A percentile compares a stretch with the other conserved stretches of the same genome.
Evolutionary conservation across 768 basidiomycete species (phyloP).

Genomic region (Piloderma croceum): DNA sequence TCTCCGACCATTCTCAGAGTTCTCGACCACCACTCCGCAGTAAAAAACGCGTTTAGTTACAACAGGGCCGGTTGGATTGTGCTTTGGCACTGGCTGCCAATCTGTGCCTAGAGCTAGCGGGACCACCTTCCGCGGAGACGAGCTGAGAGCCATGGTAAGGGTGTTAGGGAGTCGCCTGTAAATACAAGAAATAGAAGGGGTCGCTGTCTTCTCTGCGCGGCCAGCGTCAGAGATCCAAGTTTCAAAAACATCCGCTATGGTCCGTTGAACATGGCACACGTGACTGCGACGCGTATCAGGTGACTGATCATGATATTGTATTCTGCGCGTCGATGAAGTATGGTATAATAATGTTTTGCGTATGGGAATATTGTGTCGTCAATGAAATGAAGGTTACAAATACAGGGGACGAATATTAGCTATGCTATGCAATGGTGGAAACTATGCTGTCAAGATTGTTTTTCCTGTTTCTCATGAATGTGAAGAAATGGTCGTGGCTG

Average conservation of each 20-base stretch:
- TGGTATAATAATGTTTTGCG: constrained; percentile 1
- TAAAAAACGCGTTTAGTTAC: constrained; percentile 81
- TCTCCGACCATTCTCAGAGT: constrained; percentile 62
- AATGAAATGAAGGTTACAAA: too few species aligned
- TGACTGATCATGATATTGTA: constrained; percentile 1
- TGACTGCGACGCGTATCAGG: neutral
- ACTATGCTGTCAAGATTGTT: too few species aligned
- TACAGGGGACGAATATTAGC: too few species aligned
- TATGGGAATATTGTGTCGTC: too few species aligned
- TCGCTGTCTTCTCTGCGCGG: neutral
- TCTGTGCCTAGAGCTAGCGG: constrained; percentile 71
- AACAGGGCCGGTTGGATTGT: constrained; percentile 32
- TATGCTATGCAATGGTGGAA: too few species aligned
- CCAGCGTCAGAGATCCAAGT: neutral
- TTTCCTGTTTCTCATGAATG: too few species aligned
- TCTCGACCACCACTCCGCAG: constrained; percentile 87
- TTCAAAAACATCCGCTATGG: neutral
- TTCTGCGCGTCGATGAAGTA: constrained; percentile 7
- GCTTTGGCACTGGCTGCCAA: constrained; percentile 34
- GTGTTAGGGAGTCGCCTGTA: neutral
- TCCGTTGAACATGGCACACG: neutral
- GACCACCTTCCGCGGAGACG: constrained; percentile 68
- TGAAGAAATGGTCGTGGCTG: too few species aligned
- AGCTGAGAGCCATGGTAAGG: constrained; percentile 52
- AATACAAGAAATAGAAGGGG: too few species aligned